Conservation (phyloP, 441 rosid genomes). For the Corymbia calophylla region DNA sequence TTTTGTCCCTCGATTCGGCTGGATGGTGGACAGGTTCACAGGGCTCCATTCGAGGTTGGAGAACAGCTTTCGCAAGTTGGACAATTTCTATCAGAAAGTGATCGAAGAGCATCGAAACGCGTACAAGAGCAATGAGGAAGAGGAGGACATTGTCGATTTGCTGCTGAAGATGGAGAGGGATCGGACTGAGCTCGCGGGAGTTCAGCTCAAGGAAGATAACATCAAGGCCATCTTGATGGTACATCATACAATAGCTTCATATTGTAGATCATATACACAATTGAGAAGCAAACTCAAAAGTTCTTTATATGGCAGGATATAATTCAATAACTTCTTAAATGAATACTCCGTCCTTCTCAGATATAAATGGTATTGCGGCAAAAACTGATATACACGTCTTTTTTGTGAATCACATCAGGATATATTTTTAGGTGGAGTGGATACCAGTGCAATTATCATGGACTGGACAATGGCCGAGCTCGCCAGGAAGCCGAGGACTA, state of each 20-base stretch:
- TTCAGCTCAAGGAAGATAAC: neutral
- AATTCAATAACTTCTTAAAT: neutral
- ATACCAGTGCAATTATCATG: neutral
- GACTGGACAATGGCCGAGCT: neutral
- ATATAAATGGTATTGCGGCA: neutral
- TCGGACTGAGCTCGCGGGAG: neutral
- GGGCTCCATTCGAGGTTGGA: conserved; percentile 21
- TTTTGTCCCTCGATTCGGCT: neutral
- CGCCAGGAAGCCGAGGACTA: neutral
- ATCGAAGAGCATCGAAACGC: neutral
- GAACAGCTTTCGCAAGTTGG: neutral
- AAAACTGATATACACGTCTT: neutral
- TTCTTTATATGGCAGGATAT: neutral
- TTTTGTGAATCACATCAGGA: neutral
- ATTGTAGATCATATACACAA: neutral
- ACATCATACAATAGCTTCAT: neutral
- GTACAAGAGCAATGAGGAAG: neutral
- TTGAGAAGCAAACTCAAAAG: neutral
- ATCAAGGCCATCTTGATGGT: neutral
- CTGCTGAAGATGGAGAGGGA: conserved; percentile 21
- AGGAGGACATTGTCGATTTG: conserved; percentile 9
- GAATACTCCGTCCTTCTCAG: neutral
- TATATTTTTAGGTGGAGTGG: neutral
- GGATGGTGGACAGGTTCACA: conserved; percentile 24
- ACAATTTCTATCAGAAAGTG: neutral